These are phyloP conservation scores for Penicillium sp. DNA, from an alignment of 2,329 filamentous ascomycete genomes.

Conservation along the genomic window DNA sequence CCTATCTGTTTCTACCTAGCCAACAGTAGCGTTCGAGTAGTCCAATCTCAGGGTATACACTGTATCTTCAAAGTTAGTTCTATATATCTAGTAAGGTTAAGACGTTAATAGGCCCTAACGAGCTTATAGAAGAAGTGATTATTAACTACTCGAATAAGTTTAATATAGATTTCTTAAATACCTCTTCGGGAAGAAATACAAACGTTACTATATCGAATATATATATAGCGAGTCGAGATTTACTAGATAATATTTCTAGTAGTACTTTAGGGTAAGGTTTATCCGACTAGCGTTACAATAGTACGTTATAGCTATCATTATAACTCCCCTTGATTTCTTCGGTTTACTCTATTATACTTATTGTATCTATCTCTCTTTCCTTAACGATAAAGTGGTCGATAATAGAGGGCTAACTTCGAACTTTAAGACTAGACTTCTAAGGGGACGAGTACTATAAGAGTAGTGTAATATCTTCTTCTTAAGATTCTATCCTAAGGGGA, in stretches of 20 bases:
- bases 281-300: not conserved
- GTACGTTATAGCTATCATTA: conserved; percentile 2
- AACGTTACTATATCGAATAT: conserved; percentile 5
- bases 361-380: not conserved
- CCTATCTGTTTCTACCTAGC: not conserved
- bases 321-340: conserved; percentile 2
- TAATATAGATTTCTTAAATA: conserved; percentile 2
- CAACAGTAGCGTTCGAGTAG: not conserved
- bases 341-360: not conserved
- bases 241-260: conserved; percentile 3
- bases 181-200: not conserved
- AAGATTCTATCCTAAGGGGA: not conserved
- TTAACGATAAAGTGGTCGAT: not conserved
- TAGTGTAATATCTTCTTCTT: not conserved
- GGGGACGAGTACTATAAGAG: not conserved
- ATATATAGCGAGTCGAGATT: not conserved
- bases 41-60: conserved; percentile 1
- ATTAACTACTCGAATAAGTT: conserved; percentile 1
- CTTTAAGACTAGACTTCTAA: conserved; percentile 2
- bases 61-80: not conserved
- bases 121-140: conserved; percentile 3
- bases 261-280: not conserved
- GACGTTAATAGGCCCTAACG: not conserved
- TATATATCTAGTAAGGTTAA: not conserved
- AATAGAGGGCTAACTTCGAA: not conserved